These are phyloP conservation scores for Clonostachys rosea DNA, from an alignment of 2,329 filamentous ascomycete genomes.

Conservation along the genomic window DNA sequence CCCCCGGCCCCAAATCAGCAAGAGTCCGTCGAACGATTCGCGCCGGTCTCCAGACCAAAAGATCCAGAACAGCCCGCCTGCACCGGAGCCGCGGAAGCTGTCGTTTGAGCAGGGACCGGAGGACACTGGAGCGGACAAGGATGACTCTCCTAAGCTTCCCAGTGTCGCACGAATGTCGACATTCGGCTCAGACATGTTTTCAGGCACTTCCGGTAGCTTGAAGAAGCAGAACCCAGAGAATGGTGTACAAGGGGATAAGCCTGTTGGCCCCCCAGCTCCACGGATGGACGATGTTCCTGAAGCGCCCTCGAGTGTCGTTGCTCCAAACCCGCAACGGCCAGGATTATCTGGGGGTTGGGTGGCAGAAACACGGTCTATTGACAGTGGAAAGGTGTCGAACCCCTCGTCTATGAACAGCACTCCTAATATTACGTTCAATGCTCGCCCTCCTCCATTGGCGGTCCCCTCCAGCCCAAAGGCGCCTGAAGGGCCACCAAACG, in stretches of 20 bases:
- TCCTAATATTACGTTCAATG: no score
- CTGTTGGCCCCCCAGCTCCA: neutral
- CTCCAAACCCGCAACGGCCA: neutral
- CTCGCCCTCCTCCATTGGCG: neutral
- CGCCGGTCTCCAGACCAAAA: no score
- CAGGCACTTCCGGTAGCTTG: neutral
- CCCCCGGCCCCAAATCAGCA: no score
- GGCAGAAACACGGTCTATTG: neutral
- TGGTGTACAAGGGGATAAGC: neutral
- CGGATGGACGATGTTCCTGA: no score
- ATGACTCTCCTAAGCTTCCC: constrained; percentile 51
- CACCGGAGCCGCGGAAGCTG: no score
- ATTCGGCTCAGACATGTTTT: constrained; percentile 55
- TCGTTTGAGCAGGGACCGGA: neutral
- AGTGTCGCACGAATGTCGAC: constrained; percentile 53
- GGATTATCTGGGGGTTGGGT: neutral
- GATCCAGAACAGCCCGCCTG: no score
- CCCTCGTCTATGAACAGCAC: no score
- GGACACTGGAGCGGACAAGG: constrained; percentile 8
- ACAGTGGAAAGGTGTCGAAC: neutral
- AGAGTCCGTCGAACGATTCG: neutral
- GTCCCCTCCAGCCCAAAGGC: constrained; percentile 35
- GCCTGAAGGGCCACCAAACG: constrained; percentile 9
- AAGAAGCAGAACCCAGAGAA: neutral
- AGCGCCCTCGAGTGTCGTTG: neutral